These are phyloP conservation scores for Posidonia australis DNA, from an alignment of 106 monocot genomes.

Conservation along the genomic window DNA sequence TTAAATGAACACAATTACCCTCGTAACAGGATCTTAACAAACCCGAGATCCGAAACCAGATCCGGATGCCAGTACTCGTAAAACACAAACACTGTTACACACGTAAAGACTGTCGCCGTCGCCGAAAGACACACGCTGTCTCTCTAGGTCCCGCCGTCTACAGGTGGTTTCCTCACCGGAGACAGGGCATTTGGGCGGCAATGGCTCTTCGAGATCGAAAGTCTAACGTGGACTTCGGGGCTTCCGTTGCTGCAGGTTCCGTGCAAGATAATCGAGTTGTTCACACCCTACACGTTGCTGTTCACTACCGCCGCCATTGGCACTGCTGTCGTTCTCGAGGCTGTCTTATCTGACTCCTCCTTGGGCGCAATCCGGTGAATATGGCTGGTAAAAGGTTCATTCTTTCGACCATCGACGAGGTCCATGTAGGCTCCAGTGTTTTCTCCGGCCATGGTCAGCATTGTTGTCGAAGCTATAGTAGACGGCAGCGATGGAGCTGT, in stretches of 20 bases:
- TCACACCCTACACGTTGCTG: constrained; percentile 61
- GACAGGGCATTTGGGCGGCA: not conserved
- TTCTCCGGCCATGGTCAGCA: constrained; percentile 45
- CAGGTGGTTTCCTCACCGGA: too few species aligned
- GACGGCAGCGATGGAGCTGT: not conserved
- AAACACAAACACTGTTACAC: too few species aligned
- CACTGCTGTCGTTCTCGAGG: not conserved
- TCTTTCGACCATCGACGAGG: constrained; percentile 6
- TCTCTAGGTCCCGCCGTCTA: too few species aligned
- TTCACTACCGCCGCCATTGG: constrained; percentile 42
- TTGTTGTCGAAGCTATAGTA: not conserved
- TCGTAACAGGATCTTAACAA: too few species aligned
- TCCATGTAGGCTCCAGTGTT: constrained; percentile 71
- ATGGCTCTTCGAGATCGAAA: constrained; percentile 9
- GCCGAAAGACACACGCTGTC: too few species aligned
- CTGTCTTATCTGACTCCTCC: not conserved
- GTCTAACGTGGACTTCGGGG: constrained; percentile 52
- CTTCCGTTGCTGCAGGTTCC: constrained; percentile 32
- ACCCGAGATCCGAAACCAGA: too few species aligned
- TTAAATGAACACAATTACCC: too few species aligned
- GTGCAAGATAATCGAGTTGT: constrained; percentile 59
- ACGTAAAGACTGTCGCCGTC: too few species aligned
- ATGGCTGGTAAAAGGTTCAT: not conserved
- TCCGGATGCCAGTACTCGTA: too few species aligned
- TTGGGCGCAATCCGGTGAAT: not conserved